Evolutionary conservation across 2,329 filamentous ascomycete species (phyloP), one percentile per base, ranked within the genome.

Genomic region (Huntiella moniliformis): DNA sequence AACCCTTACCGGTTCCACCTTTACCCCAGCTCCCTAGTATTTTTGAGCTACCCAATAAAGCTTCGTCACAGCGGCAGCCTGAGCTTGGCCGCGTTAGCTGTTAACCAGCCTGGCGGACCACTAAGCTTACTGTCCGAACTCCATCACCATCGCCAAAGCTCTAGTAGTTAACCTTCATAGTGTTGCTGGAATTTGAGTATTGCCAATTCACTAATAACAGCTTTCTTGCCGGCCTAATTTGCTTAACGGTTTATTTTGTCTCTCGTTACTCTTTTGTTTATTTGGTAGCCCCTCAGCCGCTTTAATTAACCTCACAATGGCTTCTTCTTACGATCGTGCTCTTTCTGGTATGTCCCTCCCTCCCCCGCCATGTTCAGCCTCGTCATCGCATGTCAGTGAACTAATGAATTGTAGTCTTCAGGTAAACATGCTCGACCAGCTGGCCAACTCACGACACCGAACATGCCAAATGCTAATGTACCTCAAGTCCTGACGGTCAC

Each of bases 311-410:
- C 32, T 42, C 52, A 58, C 44, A 56, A 77, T 92, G 84, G 82
- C 86, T 64, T 94, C 87, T 58, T 88, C 88, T 67, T 98, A 98
- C 70, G 91, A 98, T 71, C 83, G 91, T 82, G 91, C 88, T 67
- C 79, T 96, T 64, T 96, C 88, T 68, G 88, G 87, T 95, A 78
- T 69, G 79, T 60, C 45, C 34, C 47, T 52, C 42, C 61, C 52
- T 53, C 48, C 12, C 16, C 34, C 51, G 46, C 45, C 38, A 31
- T 38, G 45, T 52, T 50, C 18, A 52, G 47, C 50, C 52, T 51
- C 61, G 61, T 60, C 54, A 55, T 13, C 6, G 7, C 35, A 39
- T 36, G 41, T 34, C 38, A 18, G 35, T 34, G 22, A 50, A 60
- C 67, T 74, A 66, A 73, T 62, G 51, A 38, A 48, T 54, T 53